Percentiles rank a stretch among this genome's conserved stretches.
Conservation (phyloP, 78 protist genomes). For the Anaeramoeba ignava region DNA sequence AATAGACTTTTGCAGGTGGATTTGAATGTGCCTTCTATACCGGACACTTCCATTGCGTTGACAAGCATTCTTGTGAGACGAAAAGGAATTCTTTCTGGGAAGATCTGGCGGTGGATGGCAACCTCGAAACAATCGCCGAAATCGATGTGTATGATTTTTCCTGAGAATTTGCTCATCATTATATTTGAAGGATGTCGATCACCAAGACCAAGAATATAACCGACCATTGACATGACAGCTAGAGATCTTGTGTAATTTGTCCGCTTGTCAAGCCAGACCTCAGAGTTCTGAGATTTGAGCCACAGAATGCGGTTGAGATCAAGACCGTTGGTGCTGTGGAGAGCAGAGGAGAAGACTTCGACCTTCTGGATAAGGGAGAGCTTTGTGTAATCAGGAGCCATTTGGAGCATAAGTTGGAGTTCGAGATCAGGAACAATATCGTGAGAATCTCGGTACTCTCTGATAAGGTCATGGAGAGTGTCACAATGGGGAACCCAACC, state of each 20-base stretch:
- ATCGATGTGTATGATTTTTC: background rate
- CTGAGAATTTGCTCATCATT: background rate
- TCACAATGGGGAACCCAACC: slow-evolving; percentile 63
- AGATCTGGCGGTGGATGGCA: no score
- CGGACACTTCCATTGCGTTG: no score
- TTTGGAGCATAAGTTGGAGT: slow-evolving; percentile 16
- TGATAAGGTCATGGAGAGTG: slow-evolving; percentile 36
- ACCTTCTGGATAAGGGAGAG: slow-evolving; percentile 81
- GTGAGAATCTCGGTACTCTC: slow-evolving; percentile 23
- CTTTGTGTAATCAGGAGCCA: slow-evolving; percentile 60
- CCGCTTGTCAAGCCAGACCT: slow-evolving; percentile 69
- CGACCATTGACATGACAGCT: background rate
- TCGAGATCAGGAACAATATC: background rate
- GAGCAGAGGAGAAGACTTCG: slow-evolving; percentile 81
- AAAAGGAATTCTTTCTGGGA: no score
- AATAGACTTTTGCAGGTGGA: no score
- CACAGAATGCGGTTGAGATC: slow-evolving; percentile 64
- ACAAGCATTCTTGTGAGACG: no score
- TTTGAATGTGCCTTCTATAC: no score
- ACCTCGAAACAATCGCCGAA: slow-evolving; percentile 3
- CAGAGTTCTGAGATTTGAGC: slow-evolving; percentile 54
- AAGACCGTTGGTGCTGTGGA: slow-evolving; percentile 69
- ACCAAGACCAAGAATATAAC: background rate
- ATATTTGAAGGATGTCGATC: background rate
- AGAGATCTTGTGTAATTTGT: slow-evolving; percentile 59